Evolutionary conservation across 1,139 yeast species (phyloP), one percentile per base, ranked within the genome.

Genomic region (Pichia sp.): DNA sequence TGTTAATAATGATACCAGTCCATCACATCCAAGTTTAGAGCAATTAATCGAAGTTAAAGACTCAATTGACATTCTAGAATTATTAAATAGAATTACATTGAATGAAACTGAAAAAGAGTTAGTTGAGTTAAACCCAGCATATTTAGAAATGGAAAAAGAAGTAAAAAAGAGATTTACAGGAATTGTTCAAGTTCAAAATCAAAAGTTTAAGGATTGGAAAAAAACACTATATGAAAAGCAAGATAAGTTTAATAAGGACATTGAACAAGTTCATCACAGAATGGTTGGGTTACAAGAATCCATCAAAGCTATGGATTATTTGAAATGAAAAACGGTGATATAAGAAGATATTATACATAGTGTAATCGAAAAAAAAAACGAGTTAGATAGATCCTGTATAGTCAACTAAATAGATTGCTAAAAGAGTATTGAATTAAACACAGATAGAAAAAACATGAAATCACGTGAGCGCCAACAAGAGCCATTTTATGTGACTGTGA

Each of bases 181-280:
- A 18, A 62, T 72, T 24, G 72, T 79, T 31, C 56, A 61, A 22
- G 52, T 60, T 24, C 85, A 83, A 56, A 87, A 82, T 51, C 65
- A 61, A 42, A 70, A 76, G 49, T 82, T 84, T 54, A 74, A 74
- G 53, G 76, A 73, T 32, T 83, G 91, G 89, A 77, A 78, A 50
- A 61, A 60, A 37, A 77, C 74, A 4, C 66, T 85, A 42, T 66
- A 74, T 35, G 66, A 64, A 16, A 74, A 74, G 51, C 91, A 83
- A 57, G 66, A 67, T 23, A 61, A 60, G 40, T 70, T 77, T 52
- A 81, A 81, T 51, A 59, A 63, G 31, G 86, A 78, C 45, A 70
- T 81, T 47, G 78, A 74, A 45, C 54, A 50, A 36, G 51, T 67
- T 40, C 74, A 74, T 47, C 53, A 53, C 11, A 51, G 59, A 16